Base-by-base conservation (phyloP, 148 eudicot genomes). In the Polygonum aviculare region DNA sequence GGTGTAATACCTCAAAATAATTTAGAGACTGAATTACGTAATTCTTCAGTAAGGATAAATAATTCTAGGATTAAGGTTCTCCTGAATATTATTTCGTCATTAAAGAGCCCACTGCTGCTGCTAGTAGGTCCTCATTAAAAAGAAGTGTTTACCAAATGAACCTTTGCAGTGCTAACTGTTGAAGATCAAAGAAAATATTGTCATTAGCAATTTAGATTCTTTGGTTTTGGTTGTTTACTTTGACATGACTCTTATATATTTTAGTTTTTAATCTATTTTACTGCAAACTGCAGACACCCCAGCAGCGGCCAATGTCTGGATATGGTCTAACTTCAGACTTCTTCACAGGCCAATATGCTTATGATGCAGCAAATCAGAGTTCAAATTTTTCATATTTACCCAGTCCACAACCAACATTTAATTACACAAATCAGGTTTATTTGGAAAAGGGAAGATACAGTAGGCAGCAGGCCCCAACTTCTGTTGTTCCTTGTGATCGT, bases 401-500 rank as follows among this genome's bases (percentile, higher is more conserved):
- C 44, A 81, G 79, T 78, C 82, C 93, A 72, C 86, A 78, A 40
- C 82, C 90, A 80, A 89, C 84, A 21, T 59, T 67, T 55, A 81
- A 76, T 79, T 86, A 86, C 36, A 86, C 87, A 48, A 85, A 76
- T 78, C 90, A 85, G 62, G 72, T 84, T 47, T 76, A 72, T 69
- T 75, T 80, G 54, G 98, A 90, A 50, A 94, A 85, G 85, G 87
- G 90, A 74, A 91, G 90, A 77, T 83, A 81, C 77, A 90, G 87
- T 19, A 90, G 89, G 77, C 96, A 88, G 67, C 89, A 82, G 70
- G 88, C 86, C 45, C 78, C 85, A 16, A 69, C 83, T 73, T 85
- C 81, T 81, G 87, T 83, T 62, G 74, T 82, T 41, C 75, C 91
- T 47, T 82, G 87, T 85, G 97, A 92, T 67, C 92, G 96, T 55